Conservation (phyloP, 768 basidiomycete species). For the Boletus bicolor region DNA sequence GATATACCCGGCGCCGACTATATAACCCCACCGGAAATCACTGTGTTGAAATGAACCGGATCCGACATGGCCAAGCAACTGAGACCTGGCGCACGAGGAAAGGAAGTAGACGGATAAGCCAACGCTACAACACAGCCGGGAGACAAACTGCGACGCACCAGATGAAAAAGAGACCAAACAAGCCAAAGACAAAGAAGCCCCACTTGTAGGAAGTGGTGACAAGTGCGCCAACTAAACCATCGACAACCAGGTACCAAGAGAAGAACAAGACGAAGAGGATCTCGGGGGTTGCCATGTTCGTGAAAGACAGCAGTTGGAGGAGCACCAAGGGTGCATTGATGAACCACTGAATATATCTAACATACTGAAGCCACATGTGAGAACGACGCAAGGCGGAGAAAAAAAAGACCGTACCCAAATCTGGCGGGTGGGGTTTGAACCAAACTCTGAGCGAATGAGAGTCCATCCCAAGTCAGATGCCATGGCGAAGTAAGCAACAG, state of each 20-base stretch:
- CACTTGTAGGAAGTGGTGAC: constrained; percentile 52
- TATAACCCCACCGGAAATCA: constrained; percentile 27
- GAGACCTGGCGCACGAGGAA: constrained; percentile 20
- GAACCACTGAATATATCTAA: constrained; percentile 54
- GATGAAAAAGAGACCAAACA: constrained; percentile 46
- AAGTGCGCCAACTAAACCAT: constrained; percentile 49
- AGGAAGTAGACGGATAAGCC: neutral
- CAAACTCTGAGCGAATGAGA: constrained; percentile 38
- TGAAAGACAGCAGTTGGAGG: constrained; percentile 43
- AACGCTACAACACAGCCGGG: constrained; percentile 12
- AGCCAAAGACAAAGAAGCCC: constrained; percentile 48
- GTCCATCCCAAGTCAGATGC: constrained; percentile 53
- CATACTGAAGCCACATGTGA: constrained; percentile 35
- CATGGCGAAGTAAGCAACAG: constrained; percentile 51
- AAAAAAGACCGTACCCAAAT: constrained; percentile 38
- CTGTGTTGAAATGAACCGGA: constrained; percentile 26
- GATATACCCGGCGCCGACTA: constrained; percentile 40
- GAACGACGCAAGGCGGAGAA: neutral
- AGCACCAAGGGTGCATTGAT: constrained; percentile 54
- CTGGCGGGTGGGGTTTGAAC: constrained; percentile 32
- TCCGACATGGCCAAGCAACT: constrained; percentile 28
- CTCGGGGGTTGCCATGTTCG: constrained; percentile 46
- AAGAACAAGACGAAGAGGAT: constrained; percentile 40
- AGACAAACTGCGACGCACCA: constrained; percentile 33
- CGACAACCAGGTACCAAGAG: constrained; percentile 44